Evolutionary conservation across 768 basidiomycete genomes (phyloP).

Genomic region (Collybia sp.): DNA sequence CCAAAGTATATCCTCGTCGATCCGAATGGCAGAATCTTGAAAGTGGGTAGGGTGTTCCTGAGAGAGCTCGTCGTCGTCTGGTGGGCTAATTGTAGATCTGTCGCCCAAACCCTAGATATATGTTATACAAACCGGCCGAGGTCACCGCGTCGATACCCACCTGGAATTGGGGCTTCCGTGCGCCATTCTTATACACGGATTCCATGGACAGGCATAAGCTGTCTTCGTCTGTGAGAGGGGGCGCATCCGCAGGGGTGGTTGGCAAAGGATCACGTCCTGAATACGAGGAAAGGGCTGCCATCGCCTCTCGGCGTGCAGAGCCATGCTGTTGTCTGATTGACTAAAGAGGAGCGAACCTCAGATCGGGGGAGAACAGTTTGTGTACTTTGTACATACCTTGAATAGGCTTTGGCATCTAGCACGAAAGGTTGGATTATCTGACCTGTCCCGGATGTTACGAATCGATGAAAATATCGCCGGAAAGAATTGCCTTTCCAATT

Average conservation of each 20-base stretch:
- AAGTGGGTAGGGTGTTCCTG: background rate
- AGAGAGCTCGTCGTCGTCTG: constrained; percentile 8
- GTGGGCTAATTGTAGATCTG: background rate
- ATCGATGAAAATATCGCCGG: constrained; percentile 47
- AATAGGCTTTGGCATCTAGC: constrained; percentile 37
- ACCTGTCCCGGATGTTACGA: constrained; percentile 45
- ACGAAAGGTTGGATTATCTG: constrained; percentile 42
- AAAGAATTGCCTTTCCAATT: constrained; percentile 45
- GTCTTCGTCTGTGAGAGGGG: constrained; percentile 25
- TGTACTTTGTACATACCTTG: constrained; percentile 31
- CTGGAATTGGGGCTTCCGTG: constrained; percentile 43
- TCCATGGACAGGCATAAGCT: constrained; percentile 38
- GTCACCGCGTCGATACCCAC: constrained; percentile 21
- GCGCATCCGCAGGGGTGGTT: background rate
- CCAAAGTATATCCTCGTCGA: too few species aligned
- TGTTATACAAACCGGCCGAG: constrained; percentile 8
- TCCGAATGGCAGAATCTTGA: too few species aligned
- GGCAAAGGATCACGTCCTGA: too few species aligned
- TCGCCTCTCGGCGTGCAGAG: too few species aligned
- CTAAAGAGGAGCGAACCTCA: too few species aligned
- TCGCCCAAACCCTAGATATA: constrained; percentile 1
- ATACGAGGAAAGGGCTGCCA: constrained; percentile 19
- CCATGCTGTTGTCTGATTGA: too few species aligned
- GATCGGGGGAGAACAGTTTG: background rate
- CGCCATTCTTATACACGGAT: constrained; percentile 33